These are phyloP conservation scores for Coemansia sp. DNA, from an alignment of 192 early-diverging fungal genomes.

Conservation along the genomic window DNA sequence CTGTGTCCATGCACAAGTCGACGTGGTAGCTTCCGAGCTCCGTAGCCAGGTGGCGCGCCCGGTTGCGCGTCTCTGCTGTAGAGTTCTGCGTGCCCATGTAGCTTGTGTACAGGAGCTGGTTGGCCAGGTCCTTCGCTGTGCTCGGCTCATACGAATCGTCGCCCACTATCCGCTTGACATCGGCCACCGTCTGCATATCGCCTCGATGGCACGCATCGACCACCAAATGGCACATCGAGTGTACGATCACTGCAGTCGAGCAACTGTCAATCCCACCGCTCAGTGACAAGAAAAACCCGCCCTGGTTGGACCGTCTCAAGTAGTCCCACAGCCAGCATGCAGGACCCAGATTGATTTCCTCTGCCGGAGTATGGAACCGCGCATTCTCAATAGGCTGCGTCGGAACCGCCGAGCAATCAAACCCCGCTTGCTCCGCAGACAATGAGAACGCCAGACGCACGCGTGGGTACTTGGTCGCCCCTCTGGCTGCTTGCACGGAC, in stretches of 20 bases:
- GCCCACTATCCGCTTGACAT: slow-evolving; percentile 67
- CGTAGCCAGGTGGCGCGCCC: slow-evolving; percentile 79
- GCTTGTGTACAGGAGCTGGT: slow-evolving; percentile 87
- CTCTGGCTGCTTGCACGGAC: slow-evolving; percentile 70
- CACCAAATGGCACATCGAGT: slow-evolving; percentile 60
- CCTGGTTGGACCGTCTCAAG: slow-evolving; percentile 81
- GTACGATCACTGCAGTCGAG: slow-evolving; percentile 74
- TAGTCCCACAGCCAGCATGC: slow-evolving; percentile 99
- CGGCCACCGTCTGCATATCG: slow-evolving; percentile 70
- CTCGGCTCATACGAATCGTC: slow-evolving; percentile 64
- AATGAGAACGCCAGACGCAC: slow-evolving; percentile 62
- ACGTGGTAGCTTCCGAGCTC: slow-evolving; percentile 91
- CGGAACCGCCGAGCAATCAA: slow-evolving; percentile 22
- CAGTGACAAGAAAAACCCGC: slow-evolving; percentile 92
- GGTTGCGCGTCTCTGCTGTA: slow-evolving; percentile 72
- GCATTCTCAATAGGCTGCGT: slow-evolving; percentile 53
- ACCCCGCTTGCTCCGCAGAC: slow-evolving; percentile 22
- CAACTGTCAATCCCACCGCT: slow-evolving; percentile 99
- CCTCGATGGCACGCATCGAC: slow-evolving; percentile 29
- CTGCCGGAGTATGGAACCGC: slow-evolving; percentile 72
- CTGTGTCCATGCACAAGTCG: slow-evolving; percentile 84
- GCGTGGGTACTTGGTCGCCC: slow-evolving; percentile 65
- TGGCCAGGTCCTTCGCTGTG: slow-evolving; percentile 79
- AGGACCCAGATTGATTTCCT: slow-evolving; percentile 92
- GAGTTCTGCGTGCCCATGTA: slow-evolving; percentile 98